These are phyloP conservation scores for Dalechampia spathulata DNA, from an alignment of 441 rosid species.

Conservation along the genomic window DNA sequence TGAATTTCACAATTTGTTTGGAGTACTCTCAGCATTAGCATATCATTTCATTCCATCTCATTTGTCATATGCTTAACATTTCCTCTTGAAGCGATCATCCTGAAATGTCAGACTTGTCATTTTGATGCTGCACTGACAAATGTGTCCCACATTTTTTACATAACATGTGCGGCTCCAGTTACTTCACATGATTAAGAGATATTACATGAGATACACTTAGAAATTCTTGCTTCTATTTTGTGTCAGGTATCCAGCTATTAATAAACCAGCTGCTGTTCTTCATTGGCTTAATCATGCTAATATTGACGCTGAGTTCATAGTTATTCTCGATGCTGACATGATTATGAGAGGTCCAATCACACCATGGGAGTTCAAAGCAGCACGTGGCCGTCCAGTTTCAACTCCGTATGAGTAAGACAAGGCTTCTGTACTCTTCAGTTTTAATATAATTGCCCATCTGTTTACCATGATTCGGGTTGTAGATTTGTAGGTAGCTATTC, in stretches of 20 bases:
- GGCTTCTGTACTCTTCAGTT: neutral
- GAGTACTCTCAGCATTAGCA: neutral
- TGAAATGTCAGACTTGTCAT: neutral
- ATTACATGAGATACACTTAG: neutral
- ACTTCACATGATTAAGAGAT: neutral
- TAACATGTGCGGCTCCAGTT: neutral
- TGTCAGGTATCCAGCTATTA: slow-evolving; percentile 97
- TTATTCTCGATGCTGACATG: slow-evolving; percentile 99
- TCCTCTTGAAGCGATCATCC: neutral
- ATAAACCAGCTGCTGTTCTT: slow-evolving; percentile 96
- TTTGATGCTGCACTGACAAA: no score
- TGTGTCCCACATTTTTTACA: neutral
- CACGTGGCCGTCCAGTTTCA: slow-evolving; percentile 92
- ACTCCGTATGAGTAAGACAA: slow-evolving; percentile 90
- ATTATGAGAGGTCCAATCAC: slow-evolving; percentile 93
- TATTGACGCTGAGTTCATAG: slow-evolving; percentile 80
- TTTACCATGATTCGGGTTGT: slow-evolving; percentile 4
- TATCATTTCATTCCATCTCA: neutral
- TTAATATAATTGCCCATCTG: neutral
- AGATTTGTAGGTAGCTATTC: neutral
- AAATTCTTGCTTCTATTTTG: neutral
- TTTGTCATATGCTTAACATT: neutral
- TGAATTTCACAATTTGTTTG: neutral
- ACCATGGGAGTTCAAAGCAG: slow-evolving; percentile 95
- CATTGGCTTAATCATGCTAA: slow-evolving; percentile 97